phyloP scores from a whole-genome alignment of 2,329 filamentous ascomycete species.

The Nothophoma quercina region DNA sequence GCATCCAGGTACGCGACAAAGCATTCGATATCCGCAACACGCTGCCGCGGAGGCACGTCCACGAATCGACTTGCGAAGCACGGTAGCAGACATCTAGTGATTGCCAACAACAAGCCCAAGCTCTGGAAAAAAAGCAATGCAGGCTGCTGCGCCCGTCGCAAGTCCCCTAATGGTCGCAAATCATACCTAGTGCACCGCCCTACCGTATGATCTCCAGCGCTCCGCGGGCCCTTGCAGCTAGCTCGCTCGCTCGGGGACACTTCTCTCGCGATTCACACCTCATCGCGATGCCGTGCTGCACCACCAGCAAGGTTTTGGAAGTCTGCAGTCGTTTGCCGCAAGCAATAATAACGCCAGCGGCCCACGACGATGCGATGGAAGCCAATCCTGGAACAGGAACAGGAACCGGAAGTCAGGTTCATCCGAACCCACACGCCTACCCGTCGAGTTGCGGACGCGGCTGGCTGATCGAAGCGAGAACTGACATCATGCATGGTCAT shows the following conservation, averaged over 20 bases:
- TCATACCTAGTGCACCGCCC: neutral
- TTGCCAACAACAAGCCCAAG: no score
- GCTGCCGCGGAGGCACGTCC: no score
- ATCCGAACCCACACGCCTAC: conserved; percentile 2
- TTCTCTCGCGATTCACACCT: no score
- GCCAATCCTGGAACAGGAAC: neutral
- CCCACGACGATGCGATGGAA: neutral
- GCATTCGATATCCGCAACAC: no score
- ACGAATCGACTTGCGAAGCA: no score
- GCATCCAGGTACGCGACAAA: no score
- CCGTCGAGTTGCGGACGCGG: conserved; percentile 2
- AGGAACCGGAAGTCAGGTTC: neutral
- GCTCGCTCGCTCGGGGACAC: no score
- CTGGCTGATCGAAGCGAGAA: conserved; percentile 1
- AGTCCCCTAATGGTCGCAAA: neutral
- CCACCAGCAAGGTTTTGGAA: neutral
- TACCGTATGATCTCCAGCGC: neutral
- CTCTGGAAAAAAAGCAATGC: no score
- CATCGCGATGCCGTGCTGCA: conserved; percentile 10
- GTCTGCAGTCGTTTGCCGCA: neutral
- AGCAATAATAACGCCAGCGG: no score
- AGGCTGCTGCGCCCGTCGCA: neutral
- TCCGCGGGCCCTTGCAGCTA: conserved; percentile 4
- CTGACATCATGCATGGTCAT: conserved; percentile 17
- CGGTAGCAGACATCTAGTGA: no score